Conservation (phyloP, 208 protist genomes). For the Trypanosoma cruzi region DNA sequence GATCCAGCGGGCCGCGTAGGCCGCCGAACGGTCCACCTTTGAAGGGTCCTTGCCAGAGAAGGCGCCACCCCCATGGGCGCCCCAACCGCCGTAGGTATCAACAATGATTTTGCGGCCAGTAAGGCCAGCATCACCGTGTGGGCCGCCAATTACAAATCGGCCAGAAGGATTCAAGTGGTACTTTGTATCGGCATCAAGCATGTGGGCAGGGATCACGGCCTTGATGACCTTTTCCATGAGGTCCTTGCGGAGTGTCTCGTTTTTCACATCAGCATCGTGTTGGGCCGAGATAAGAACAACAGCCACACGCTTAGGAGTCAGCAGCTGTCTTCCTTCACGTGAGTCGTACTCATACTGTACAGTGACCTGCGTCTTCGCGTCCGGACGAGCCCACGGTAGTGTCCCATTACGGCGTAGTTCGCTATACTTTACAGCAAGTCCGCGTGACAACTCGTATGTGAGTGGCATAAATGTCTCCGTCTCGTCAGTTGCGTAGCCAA, state of each 20-base stretch:
- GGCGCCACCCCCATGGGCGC: conserved; percentile 99
- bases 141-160: conserved; percentile 99
- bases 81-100: conserved; percentile 99
- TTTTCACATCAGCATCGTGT: conserved; percentile 95
- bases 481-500: conserved; percentile 99
- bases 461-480: conserved; percentile 98
- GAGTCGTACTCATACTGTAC: conserved; percentile 97
- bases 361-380: conserved; percentile 99
- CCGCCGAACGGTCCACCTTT: conserved; percentile 99
- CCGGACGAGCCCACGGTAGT: conserved; percentile 96
- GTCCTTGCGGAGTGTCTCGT: conserved; percentile 93
- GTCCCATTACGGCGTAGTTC: conserved; percentile 96
- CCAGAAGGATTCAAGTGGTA: conserved; percentile 99
- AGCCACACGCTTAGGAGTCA: conserved; percentile 95
- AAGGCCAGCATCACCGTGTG: conserved; percentile 99
- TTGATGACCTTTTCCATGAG: conserved; percentile 97
- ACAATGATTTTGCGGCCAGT: conserved; percentile 99
- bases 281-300: conserved; percentile 99
- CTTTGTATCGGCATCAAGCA: conserved; percentile 96
- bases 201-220: conserved; percentile 93
- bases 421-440: conserved; percentile 95
- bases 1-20: conserved; percentile 99
- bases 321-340: conserved; percentile 77
- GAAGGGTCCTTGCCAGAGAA: conserved; percentile 99
- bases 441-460: conserved; percentile 95